Base-by-base conservation (phyloP, 2,329 filamentous ascomycete species). In the Davidsoniella neocaledoniae region DNA sequence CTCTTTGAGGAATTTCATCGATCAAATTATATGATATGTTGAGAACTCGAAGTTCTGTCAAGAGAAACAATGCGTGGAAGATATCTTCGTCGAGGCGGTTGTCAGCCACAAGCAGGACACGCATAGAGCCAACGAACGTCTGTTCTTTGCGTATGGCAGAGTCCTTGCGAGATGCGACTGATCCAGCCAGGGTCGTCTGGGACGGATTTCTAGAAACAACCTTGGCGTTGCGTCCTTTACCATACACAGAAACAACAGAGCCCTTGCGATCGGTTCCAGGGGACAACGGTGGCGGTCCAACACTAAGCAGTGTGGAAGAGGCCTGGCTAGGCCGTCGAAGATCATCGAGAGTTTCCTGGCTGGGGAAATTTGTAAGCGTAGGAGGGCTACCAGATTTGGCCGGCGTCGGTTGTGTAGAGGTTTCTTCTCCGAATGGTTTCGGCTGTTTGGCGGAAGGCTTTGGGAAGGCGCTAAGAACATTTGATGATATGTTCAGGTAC, bases 1-100 rank as follows among this genome's bases (percentile, higher is more conserved):
- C 85, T 50, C 88, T 76, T 54, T 87, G 81, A 2, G 91, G 91
- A 64, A 98, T 82, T 58, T 98, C 91, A 53, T 84, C 88, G 43
- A 98, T 75, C 52, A 67, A 65, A 57, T 98, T 98, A 67, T 95
- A 96, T 0, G 90, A 94, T 29, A 98, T 66, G 58, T 98, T 98
- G 52, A 98, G 74, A 21, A 94, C 76, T 19, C 90, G 80, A 47
- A 98, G 67, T 63, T 96, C 91, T 2, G 79, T 73, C 3, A 96
- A 73, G 2, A 90, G 70, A 0, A 79, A 84, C 42, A 98, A 72
- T 62, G 96, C 85, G 56, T 95, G 87, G 61, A 96, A 96, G 0
- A 94, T 83, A 58, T 96, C 90, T 58, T 96, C 91, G 50, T 91
- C 85, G 21, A 98, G 74, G 54, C 88, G 79, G 61, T 98, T 98